phyloP scores from a whole-genome alignment of 1,284 basidiomycete species.

The Sporisorium exsertum region DNA sequence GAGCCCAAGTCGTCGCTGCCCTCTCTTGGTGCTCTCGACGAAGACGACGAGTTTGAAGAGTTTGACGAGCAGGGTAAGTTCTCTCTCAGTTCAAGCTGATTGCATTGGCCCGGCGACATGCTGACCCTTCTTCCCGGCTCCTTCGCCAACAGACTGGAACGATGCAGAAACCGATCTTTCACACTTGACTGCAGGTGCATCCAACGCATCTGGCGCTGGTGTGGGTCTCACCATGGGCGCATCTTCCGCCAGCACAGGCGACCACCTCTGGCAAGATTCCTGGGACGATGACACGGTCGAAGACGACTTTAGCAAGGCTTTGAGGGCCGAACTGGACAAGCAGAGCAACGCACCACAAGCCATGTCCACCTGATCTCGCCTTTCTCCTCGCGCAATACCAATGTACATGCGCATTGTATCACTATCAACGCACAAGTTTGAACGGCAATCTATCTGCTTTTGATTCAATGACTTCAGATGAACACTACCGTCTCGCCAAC shows the following conservation, averaged over 20 bases:
- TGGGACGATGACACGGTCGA: conserved; percentile 99
- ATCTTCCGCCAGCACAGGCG: conserved; percentile 43
- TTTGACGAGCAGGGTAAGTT: conserved; percentile 66
- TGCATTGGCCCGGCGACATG: background rate
- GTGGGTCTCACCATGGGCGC: conserved; percentile 55
- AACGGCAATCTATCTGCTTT: background rate
- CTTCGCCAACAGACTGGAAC: conserved; percentile 79
- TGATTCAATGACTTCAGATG: conserved; percentile 10
- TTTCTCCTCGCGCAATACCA: conserved; percentile 1
- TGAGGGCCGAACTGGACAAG: conserved; percentile 75
- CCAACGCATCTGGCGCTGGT: conserved; percentile 36
- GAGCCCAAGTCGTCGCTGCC: conserved; percentile 51
- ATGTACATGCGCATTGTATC: background rate
- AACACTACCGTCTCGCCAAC: conserved; percentile 31
- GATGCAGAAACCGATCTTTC: conserved; percentile 83
- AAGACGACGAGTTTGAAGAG: conserved; percentile 69
- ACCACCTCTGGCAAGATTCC: conserved; percentile 96
- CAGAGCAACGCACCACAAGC: conserved; percentile 46
- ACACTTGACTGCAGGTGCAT: conserved; percentile 72
- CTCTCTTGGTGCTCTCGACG: conserved; percentile 64
- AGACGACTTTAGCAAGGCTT: conserved; percentile 93
- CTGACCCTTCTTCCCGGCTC: background rate
- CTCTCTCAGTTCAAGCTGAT: background rate
- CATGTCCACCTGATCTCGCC: conserved; percentile 48
- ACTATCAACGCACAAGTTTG: background rate